Conservation (phyloP, 495 filamentous ascomycete species). For the Tetracladium setigerum region DNA sequence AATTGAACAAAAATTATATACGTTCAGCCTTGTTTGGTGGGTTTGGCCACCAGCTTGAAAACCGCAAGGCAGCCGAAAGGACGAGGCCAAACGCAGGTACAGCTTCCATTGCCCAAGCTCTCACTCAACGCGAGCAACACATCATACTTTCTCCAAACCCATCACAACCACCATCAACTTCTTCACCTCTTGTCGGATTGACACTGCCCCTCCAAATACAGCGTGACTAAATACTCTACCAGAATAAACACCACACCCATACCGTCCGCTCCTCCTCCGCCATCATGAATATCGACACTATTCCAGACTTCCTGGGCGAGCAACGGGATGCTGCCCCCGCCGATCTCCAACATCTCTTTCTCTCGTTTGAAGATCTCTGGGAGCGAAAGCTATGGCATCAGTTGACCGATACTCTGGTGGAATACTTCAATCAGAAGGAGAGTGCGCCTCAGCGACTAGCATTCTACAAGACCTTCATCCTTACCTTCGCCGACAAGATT, state of each 20-base stretch:
- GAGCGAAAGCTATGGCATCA: slow-evolving; percentile 99
- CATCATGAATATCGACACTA: slow-evolving; percentile 45
- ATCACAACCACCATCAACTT: too few relatives aligned
- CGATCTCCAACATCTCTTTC: slow-evolving; percentile 78
- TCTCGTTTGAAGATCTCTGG: slow-evolving; percentile 95
- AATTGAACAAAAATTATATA: too few relatives aligned
- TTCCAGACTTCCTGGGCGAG: slow-evolving; percentile 84
- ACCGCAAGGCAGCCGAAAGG: too few relatives aligned
- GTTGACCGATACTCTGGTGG: slow-evolving; percentile 80
- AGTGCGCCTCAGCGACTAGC: slow-evolving; percentile 78
- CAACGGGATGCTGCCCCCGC: slow-evolving; percentile 81
- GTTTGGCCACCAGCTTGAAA: too few relatives aligned
- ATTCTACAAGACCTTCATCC: slow-evolving; percentile 90
- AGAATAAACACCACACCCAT: background rate
- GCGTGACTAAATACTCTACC: background rate
- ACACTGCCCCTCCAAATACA: background rate
- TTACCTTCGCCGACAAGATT: slow-evolving; percentile 95
- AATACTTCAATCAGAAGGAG: slow-evolving; percentile 78
- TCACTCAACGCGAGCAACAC: too few relatives aligned
- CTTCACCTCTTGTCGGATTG: too few relatives aligned
- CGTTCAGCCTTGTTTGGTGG: too few relatives aligned
- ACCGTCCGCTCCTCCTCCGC: background rate
- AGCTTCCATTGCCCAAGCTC: too few relatives aligned
- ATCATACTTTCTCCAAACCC: too few relatives aligned
- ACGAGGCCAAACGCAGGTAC: too few relatives aligned